Base-by-base conservation (phyloP, 352 stramenopile genomes). In the Globisporangium cederbergense region DNA sequence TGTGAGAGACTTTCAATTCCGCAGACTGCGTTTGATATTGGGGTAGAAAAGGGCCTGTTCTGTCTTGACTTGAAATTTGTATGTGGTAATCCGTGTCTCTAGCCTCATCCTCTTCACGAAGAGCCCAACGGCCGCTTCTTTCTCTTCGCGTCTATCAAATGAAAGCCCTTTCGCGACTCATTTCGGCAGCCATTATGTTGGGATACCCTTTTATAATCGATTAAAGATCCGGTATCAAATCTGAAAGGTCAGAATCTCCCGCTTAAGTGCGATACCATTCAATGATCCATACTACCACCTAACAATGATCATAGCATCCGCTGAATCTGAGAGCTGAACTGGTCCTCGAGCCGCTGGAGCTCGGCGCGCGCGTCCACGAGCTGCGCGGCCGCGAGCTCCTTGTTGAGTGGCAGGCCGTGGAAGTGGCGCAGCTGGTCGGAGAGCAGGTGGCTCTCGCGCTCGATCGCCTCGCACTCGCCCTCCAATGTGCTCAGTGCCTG, bases 251-350 rank as follows among this genome's bases (percentile, higher is more conserved):
- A 0, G 4, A 4, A 11, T 11, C 9, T 8, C 7, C 30, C 22
- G 22, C 9, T 54, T 54, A 49, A 54, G 22, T 54, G 30, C 40
- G 43, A 36, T 8, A 28, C 25, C 25, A 28, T 28, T 28, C 25
- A 28, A 28, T 28, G 25, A 28, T 28, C 25, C 25, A 28, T 28
- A 28, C 25, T 28, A 28, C 25, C 25, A 28, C 22, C 22, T 25
- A 8, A 36, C 32, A 9, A 8, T 5, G 32, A 36, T 62, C 50
- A 75, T 0, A 85, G 67, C 77, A 85, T 83, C 46, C 74, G 45
- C 11, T 74, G 67, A 68, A 85, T 85, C 56, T 79, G 70, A 13
- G 70, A 58, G 57, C 79, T 77, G 71, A 85, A 83, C 47, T 79
- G 66, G 45, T 82, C 75, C 62, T 85, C 74, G 20, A 85, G 68